These are phyloP conservation scores for Penicillium mononematosum DNA, from an alignment of 495 filamentous ascomycete genomes.

Conservation along the genomic window DNA sequence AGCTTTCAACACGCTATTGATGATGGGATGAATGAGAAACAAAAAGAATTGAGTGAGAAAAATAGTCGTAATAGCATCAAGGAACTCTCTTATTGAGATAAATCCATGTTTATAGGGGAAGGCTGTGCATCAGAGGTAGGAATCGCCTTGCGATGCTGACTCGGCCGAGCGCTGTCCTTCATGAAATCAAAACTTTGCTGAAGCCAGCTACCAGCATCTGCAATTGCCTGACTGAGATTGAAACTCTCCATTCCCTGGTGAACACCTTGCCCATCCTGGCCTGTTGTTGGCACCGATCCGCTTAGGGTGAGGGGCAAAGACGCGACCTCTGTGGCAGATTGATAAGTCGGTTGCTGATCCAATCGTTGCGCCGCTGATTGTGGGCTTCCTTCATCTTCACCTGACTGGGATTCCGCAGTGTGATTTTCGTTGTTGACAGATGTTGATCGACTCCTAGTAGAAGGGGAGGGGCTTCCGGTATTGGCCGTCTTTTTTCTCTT, in stretches of 20 bases:
- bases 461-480: neutral
- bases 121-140: conserved; percentile 5
- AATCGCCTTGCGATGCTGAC: conserved; percentile 12
- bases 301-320: conserved; percentile 34
- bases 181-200: conserved; percentile 45
- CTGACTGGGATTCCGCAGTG: conserved; percentile 8
- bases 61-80: neutral
- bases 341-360: conserved; percentile 5
- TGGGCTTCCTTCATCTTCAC: neutral
- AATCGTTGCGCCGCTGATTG: neutral
- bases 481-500: conserved; percentile 17
- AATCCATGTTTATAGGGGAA: conserved; percentile 16
- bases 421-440: conserved; percentile 7
- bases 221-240: conserved; percentile 45
- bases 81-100: conserved; percentile 1
- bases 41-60: neutral
- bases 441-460: neutral
- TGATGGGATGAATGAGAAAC: neutral
- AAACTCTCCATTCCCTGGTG: conserved; percentile 32
- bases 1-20: conserved; percentile 6
- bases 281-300: conserved; percentile 35
- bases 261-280: conserved; percentile 40
- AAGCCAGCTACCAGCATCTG: conserved; percentile 47
- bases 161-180: conserved; percentile 25
- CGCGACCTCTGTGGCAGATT: conserved; percentile 12